Conservation (phyloP, 1,139 yeast species). For the Nadsonia starkeyi-henricii region DNA sequence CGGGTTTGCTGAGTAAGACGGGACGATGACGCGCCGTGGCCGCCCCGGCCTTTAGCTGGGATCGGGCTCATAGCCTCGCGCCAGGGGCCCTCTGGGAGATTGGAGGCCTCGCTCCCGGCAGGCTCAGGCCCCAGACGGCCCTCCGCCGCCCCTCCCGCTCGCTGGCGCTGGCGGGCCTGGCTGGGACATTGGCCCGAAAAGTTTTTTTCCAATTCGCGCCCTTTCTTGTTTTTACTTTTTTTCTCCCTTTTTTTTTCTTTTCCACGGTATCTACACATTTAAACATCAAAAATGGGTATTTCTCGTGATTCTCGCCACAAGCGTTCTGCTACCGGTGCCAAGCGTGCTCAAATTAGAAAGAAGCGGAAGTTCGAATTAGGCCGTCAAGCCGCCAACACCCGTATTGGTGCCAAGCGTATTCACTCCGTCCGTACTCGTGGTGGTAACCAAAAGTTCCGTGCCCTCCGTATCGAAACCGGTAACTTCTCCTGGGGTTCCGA, state of each 20-base stretch:
- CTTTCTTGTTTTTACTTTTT: slow-evolving; percentile 1
- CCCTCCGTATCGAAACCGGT: slow-evolving; percentile 97
- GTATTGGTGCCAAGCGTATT: slow-evolving; percentile 97
- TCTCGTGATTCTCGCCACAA: slow-evolving; percentile 99
- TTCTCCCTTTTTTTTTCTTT: slow-evolving; percentile 1
- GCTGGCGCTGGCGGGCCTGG: too few relatives aligned
- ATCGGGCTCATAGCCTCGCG: too few relatives aligned
- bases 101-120: too few relatives aligned
- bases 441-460: slow-evolving; percentile 99
- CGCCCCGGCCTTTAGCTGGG: too few relatives aligned
- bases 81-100: too few relatives aligned
- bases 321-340: slow-evolving; percentile 99
- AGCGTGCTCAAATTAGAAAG: slow-evolving; percentile 99
- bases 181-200: neutral
- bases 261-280: neutral
- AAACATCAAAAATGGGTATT: slow-evolving; percentile 67
- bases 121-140: too few relatives aligned
- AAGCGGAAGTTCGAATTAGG: slow-evolving; percentile 99
- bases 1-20: too few relatives aligned
- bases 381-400: slow-evolving; percentile 99
- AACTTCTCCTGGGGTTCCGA: slow-evolving; percentile 99
- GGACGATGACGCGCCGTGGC: too few relatives aligned
- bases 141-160: too few relatives aligned
- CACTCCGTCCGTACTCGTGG: slow-evolving; percentile 99
- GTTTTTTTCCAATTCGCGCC: neutral